phyloP scores from a whole-genome alignment of 352 stramenopile species.

The Pythium phragmitis region DNA sequence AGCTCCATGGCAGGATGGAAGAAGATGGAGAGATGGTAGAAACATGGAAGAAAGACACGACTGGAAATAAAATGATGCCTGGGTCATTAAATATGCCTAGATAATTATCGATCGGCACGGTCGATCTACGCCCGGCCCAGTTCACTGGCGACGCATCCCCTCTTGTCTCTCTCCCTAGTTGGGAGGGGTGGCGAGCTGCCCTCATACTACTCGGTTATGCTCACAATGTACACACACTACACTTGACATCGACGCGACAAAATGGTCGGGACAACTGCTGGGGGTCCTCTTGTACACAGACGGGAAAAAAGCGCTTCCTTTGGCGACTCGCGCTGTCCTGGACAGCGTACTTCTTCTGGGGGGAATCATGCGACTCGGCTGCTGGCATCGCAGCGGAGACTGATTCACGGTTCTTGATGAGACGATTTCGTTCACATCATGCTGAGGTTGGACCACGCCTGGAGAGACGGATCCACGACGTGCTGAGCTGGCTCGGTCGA shows the following conservation, averaged over 20 bases:
- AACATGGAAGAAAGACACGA: not conserved
- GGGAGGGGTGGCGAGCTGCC: not conserved
- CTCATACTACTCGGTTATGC: not conserved
- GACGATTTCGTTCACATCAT: constrained; percentile 44
- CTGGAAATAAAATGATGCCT: not conserved
- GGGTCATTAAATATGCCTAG: constrained; percentile 22
- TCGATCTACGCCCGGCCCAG: constrained; percentile 3
- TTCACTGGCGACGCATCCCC: not conserved
- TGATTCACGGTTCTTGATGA: not conserved
- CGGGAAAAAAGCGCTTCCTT: constrained; percentile 19
- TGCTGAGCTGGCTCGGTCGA: constrained; percentile 39
- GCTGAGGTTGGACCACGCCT: constrained; percentile 72
- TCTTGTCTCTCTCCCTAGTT: not conserved
- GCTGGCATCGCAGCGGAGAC: constrained; percentile 5
- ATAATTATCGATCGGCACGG: not conserved
- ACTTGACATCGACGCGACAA: constrained; percentile 14
- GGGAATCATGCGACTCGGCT: not conserved
- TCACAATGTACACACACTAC: not conserved
- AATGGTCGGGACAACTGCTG: constrained; percentile 1
- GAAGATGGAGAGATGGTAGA: not conserved
- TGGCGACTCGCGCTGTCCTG: constrained; percentile 9
- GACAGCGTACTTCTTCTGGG: not conserved
- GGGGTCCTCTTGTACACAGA: constrained; percentile 4
- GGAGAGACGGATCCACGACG: constrained; percentile 51
- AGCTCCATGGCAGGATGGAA: not conserved